phyloP scores from a whole-genome alignment of 352 stramenopile genomes.

The Pythium phragmitis region DNA sequence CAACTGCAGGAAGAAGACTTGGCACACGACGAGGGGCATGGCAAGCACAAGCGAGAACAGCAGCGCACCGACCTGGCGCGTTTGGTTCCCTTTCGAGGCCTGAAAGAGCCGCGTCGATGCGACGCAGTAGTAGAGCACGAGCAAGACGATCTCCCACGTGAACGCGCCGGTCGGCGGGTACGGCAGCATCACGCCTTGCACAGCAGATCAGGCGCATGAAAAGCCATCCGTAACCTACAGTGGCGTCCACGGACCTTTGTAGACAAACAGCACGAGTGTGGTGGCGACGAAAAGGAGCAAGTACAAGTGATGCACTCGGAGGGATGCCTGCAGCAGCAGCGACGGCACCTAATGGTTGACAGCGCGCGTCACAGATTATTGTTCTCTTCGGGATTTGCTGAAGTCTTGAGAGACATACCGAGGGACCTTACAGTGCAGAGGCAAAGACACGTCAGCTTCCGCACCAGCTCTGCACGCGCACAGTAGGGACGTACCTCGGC shows the following conservation, averaged over 20 bases:
- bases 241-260: conserved; percentile 49
- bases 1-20: conserved; percentile 72
- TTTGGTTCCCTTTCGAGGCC: conserved; percentile 85
- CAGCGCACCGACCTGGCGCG: conserved; percentile 55
- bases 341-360: conserved; percentile 35
- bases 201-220: neutral
- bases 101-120: conserved; percentile 69
- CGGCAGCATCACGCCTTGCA: conserved; percentile 43
- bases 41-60: conserved; percentile 54
- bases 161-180: conserved; percentile 50
- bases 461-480: neutral
- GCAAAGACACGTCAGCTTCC: neutral
- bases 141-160: conserved; percentile 59
- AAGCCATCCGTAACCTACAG: neutral
- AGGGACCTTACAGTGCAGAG: neutral
- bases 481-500: neutral
- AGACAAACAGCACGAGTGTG: conserved; percentile 55
- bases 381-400: neutral
- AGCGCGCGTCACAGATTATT: neutral
- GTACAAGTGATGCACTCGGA: conserved; percentile 71
- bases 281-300: conserved; percentile 56
- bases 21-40: conserved; percentile 52
- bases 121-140: conserved; percentile 59
- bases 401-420: neutral
- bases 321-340: conserved; percentile 63